Conservation (phyloP, 2,329 filamentous ascomycete genomes). For the Aaosphaeria arxii region DNA sequence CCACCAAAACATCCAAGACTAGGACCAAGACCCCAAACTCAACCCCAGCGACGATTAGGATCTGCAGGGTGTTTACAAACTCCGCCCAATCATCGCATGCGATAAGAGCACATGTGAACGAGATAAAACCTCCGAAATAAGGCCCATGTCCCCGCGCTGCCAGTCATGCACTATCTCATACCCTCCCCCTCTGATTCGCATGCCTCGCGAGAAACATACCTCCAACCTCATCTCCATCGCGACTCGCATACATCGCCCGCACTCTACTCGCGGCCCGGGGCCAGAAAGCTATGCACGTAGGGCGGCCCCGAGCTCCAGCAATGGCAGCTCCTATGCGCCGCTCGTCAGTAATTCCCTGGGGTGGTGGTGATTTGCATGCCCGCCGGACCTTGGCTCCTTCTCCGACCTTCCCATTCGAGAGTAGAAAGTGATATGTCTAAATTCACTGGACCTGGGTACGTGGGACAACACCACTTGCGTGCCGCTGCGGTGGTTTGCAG, state of each 20-base stretch:
- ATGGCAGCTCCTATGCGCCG: constrained; percentile 18
- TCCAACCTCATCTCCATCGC: background rate
- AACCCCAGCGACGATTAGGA: constrained; percentile 21
- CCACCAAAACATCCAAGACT: background rate
- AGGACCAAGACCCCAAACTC: constrained; percentile 5
- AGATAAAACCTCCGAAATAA: too few species aligned
- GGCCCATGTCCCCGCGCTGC: too few species aligned
- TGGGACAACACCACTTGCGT: too few species aligned
- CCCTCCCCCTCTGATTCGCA: background rate
- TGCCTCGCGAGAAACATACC: background rate
- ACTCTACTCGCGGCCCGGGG: background rate
- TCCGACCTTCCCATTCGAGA: constrained; percentile 26
- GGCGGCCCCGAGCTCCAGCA: constrained; percentile 22
- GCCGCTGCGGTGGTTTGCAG: constrained; percentile 1
- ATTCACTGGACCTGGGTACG: too few species aligned
- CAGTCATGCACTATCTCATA: too few species aligned
- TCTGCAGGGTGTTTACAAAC: constrained; percentile 12
- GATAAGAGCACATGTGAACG: constrained; percentile 22
- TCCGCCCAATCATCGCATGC: constrained; percentile 21
- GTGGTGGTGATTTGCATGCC: constrained; percentile 12
- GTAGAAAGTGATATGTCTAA: constrained; percentile 2
- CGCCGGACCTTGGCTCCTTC: constrained; percentile 13
- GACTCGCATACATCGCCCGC: background rate
- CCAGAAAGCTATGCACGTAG: constrained; percentile 17
- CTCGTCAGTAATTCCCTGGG: constrained; percentile 6